These are phyloP conservation scores for Clarireedia sp. DNA, from an alignment of 2,329 filamentous ascomycete species.

Conservation along the genomic window DNA sequence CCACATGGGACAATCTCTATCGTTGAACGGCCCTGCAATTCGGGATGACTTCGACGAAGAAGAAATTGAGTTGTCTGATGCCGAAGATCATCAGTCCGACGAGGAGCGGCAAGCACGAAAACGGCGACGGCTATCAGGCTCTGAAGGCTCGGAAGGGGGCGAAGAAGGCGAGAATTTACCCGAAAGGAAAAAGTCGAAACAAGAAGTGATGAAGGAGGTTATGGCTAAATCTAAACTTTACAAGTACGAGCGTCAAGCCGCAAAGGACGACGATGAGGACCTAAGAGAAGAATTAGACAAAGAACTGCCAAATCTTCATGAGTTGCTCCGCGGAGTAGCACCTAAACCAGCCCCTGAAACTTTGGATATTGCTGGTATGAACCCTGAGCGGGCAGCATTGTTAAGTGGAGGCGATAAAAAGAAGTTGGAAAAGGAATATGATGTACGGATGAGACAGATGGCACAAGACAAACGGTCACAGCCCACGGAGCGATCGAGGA, in stretches of 20 bases:
- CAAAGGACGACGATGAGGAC: conserved; percentile 90
- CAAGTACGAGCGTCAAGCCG: conserved; percentile 88
- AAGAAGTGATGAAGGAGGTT: conserved; percentile 95
- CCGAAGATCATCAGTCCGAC: conserved; percentile 49
- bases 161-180: conserved; percentile 51
- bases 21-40: conserved; percentile 46
- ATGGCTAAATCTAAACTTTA: conserved; percentile 95
- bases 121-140: conserved; percentile 43
- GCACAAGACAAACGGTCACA: conserved; percentile 77
- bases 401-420: conserved; percentile 53
- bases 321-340: conserved; percentile 55
- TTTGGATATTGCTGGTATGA: conserved; percentile 40
- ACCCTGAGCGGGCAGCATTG: conserved; percentile 55
- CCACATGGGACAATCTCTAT: conserved; percentile 71
- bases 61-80: conserved; percentile 52
- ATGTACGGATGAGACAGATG: conserved; percentile 72
- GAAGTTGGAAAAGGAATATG: conserved; percentile 78
- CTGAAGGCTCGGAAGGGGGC: conserved; percentile 42
- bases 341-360: conserved; percentile 36
- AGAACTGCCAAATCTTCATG: conserved; percentile 68
- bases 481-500: conserved; percentile 83
- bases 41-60: conserved; percentile 74
- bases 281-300: conserved; percentile 77
- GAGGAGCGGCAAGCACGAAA: conserved; percentile 49
- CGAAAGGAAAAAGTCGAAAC: conserved; percentile 85